Percentiles rank a stretch among this genome's conserved stretches.
phyloP scores from a whole-genome alignment of 208 protist genomes.

The Leishmania turanica region DNA sequence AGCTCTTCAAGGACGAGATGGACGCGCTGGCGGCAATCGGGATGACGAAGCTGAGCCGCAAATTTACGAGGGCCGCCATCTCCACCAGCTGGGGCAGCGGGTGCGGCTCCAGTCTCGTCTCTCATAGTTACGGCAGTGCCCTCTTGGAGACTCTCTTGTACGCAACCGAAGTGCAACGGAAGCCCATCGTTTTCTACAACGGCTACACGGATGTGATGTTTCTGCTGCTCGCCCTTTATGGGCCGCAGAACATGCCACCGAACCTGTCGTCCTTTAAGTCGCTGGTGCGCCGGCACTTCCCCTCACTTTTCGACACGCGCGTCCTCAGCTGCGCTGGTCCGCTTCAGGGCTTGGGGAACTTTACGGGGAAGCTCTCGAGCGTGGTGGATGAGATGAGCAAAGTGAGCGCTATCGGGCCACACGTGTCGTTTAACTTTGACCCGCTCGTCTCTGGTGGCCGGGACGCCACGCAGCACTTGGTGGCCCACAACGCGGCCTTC shows the following conservation, averaged over 20 bases:
- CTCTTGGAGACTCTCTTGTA: conserved; percentile 47
- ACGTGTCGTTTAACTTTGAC: conserved; percentile 22
- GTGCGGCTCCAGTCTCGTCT: background rate
- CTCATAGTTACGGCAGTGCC: conserved; percentile 36
- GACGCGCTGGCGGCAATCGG: conserved; percentile 30
- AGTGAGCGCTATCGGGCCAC: conserved; percentile 5
- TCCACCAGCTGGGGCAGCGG: background rate
- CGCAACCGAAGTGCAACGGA: conserved; percentile 37
- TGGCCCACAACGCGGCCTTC: conserved; percentile 44
- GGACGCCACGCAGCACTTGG: conserved; percentile 4
- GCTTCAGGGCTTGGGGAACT: conserved; percentile 41
- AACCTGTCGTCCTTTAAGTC: conserved; percentile 51
- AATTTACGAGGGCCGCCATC: background rate
- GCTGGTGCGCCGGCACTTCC: conserved; percentile 45
- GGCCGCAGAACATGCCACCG: conserved; percentile 27
- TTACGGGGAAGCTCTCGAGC: conserved; percentile 44
- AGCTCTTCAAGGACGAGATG: conserved; percentile 20
- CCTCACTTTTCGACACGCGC: conserved; percentile 68
- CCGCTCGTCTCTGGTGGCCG: conserved; percentile 7
- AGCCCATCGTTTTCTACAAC: conserved; percentile 66
- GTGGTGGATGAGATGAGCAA: conserved; percentile 38
- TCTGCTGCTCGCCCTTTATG: conserved; percentile 41
- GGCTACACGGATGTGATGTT: conserved; percentile 68
- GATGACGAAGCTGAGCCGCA: conserved; percentile 15
- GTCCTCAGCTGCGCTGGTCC: conserved; percentile 41